Evolutionary conservation across 306 rosid genomes (phyloP), one percentile per base, ranked within the genome.

Genomic region (Hippophae gyantsensis): DNA sequence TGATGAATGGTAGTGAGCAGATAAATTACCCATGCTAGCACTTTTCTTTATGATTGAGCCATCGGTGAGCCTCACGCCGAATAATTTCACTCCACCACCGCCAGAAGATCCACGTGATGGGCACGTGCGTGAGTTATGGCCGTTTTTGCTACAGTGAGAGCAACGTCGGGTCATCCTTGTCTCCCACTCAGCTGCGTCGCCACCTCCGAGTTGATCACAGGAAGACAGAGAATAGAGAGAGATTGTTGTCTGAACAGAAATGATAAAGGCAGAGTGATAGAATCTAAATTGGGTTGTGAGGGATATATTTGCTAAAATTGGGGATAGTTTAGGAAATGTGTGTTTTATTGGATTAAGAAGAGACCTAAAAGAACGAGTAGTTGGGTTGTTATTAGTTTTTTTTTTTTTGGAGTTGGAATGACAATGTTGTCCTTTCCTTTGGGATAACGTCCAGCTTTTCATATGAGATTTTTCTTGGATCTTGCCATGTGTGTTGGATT

Each of bases 131-230:
- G 97, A 82, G 81, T 93, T 93, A 58, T 93, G 99, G 13, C 97
- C 97, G 79, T 93, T 84, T 74, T 89, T 77, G 84, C 95, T 84
- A 75, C 99, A 93, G 90, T 93, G 95, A 45, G 99, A 93, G 84
- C 99, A 89, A 60, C 99, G 94, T 78, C 99, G 89, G 68, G 94
- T 82, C 99, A 93, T 92, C 44, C 42, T 48, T 56, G 25, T 6
- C 61, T 74, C 6, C 61, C 76, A 76, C 79, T 60, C 89, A 74
- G 74, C 58, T 61, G 64, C 61, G 60, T 69, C 67, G 54, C 55
- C 55, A 48, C 60, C 60, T 6, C 62, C 61, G 59, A 70, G 66
- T 68, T 38, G 27, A 64, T 60, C 52, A 10, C 38, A 32, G 38
- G 38, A 38, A 26, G 58, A 5, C 41, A 9, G 59, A n/a, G 66